Percentiles rank a stretch among this genome's conserved stretches.
Conservation (phyloP, 179 eudicot genomes). For the Patellifolia procumbens region DNA sequence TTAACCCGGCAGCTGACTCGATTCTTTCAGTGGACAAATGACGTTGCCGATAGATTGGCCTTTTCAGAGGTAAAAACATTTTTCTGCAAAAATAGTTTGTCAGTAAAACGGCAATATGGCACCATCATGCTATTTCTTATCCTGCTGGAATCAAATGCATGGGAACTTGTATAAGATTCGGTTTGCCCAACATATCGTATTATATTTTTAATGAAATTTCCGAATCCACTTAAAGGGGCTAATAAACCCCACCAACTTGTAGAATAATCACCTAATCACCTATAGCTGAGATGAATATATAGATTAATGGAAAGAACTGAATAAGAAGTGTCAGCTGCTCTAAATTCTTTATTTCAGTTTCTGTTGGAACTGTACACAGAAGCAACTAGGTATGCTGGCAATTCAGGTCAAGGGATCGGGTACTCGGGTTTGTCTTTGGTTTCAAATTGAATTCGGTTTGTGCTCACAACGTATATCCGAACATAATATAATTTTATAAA, state of each 20-base stretch:
- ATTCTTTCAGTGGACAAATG: slow-evolving; percentile 93
- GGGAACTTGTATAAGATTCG: slow-evolving; percentile 11
- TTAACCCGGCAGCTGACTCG: slow-evolving; percentile 91
- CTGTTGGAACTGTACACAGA: neutral
- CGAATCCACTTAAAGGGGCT: neutral
- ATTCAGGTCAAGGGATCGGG: too few relatives aligned
- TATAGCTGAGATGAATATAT: neutral
- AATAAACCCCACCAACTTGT: neutral
- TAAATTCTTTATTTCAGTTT: neutral
- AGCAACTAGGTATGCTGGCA: neutral
- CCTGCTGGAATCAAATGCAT: slow-evolving; percentile 16
- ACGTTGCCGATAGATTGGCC: slow-evolving; percentile 98
- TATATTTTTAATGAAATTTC: neutral
- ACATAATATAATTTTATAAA: too few relatives aligned
- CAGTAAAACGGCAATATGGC: neutral
- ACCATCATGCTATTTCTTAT: neutral
- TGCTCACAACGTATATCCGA: too few relatives aligned
- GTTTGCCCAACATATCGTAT: neutral
- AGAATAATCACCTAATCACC: neutral
- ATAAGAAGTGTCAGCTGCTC: neutral
- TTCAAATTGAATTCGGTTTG: too few relatives aligned
- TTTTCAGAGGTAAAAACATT: slow-evolving; percentile 75
- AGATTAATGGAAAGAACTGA: neutral
- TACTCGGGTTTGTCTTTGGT: too few relatives aligned
- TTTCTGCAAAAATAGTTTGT: neutral